Base-by-base conservation (phyloP, 2,329 filamentous ascomycete species). In the Bisporella sp. region DNA sequence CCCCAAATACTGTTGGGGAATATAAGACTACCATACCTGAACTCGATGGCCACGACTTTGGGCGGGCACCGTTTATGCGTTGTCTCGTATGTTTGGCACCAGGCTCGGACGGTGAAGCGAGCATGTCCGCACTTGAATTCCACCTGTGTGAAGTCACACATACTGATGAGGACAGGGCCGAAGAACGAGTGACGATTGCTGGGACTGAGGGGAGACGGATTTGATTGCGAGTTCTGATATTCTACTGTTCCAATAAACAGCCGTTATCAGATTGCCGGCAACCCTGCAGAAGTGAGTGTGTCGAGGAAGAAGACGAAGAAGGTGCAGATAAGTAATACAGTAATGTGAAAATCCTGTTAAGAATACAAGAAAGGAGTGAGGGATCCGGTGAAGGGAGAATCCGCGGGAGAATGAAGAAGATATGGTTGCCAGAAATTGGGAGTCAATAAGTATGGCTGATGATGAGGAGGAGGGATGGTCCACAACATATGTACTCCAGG, bases 71-170 rank as follows among this genome's bases (percentile, higher is more conserved):
- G 68, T 54, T 72, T 73, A 56, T 79, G 77, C 32, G 76, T 77
- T 57, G 74, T 71, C 64, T 69, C 66, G 56, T 70, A 70, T 53
- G 55, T 62, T 43, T 61, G 61, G 68, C 77, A 80, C 77, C 77
- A 80, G 13, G 74, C 74, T 55, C 74, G 70, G 43, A 80, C 77
- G 6, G 73, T 75, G 57, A 73, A 79, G 33, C 77, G 71, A 51
- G 76, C 65, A 64, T 81, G 77, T 46, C 70, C 71, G 64, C 77
- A 81, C 40, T 71, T 69, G 61, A 77, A 81, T 53, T 78, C 73
- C 49, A 81, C 77, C 64, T 79, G 73, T 28, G 73, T 79, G 57
- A 80, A 80, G 62, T 80, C 76, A 63, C 77, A 81, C 77, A 81
- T 81, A 46, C 48, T 65, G 54, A 33, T 21, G 21, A 21, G 21